Conservation (phyloP, 495 filamentous ascomycete species). For the Viridothelium virens region DNA sequence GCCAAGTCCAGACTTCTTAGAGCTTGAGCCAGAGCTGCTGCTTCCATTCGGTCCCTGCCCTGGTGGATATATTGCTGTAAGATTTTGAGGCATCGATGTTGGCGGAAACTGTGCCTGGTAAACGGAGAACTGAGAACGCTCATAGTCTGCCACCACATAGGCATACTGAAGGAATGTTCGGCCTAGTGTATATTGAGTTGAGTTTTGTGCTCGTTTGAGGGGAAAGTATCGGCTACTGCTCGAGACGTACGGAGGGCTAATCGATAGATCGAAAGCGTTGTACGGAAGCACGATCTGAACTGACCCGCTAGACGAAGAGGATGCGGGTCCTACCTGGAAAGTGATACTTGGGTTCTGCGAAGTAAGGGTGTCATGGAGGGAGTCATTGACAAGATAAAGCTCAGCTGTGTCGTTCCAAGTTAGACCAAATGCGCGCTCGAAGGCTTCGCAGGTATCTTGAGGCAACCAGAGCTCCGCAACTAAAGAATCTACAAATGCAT, state of each 20-base stretch:
- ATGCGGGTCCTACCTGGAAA: constrained; percentile 17
- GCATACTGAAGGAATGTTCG: constrained; percentile 35
- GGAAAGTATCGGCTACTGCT: constrained; percentile 29
- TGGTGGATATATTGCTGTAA: constrained; percentile 10
- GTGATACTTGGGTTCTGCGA: constrained; percentile 22
- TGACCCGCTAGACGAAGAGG: constrained; percentile 4
- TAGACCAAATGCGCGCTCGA: constrained; percentile 23
- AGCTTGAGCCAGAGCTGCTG: not conserved
- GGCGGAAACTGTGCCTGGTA: constrained; percentile 17
- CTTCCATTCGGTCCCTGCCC: not conserved
- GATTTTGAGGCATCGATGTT: not conserved
- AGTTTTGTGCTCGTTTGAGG: constrained; percentile 25
- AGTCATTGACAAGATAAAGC: constrained; percentile 18
- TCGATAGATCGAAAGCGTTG: constrained; percentile 27
- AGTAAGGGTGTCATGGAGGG: constrained; percentile 15
- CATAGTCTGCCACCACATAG: constrained; percentile 34
- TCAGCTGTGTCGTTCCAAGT: constrained; percentile 17
- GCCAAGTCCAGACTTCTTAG: constrained; percentile 11
- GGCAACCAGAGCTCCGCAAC: constrained; percentile 14
- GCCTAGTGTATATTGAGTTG: constrained; percentile 28
- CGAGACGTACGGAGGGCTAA: constrained; percentile 15
- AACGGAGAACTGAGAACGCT: constrained; percentile 28
- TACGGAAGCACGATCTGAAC: constrained; percentile 30
- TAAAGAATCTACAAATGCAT: constrained; percentile 17
- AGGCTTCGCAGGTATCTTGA: constrained; percentile 9